Evolutionary conservation across 2,329 filamentous ascomycete genomes (phyloP), one percentile per base, ranked within the genome.

Genomic region (Fusarium pininemorale): DNA sequence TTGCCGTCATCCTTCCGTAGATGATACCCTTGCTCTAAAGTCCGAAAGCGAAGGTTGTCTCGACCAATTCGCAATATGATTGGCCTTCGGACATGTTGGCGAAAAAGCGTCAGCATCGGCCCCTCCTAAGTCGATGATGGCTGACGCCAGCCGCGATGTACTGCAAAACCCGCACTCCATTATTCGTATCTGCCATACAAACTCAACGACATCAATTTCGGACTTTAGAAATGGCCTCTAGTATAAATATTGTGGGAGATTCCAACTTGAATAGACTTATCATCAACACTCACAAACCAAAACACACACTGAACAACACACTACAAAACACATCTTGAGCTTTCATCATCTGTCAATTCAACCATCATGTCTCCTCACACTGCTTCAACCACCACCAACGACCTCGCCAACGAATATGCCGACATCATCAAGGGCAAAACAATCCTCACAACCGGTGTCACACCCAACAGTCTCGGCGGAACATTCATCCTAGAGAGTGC

Each of bases 401-500:
- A 80, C 11, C 76, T 83, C 32, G 74, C 76, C 45, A 64, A 72
- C 37, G 73, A 77, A 59, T 83, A 80, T 50, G 70, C 79, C 56
- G 28, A 67, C 24, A 70, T 78, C 22, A 83, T 85, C 76, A 79
- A 76, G 35, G 77, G 78, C 61, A 85, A 84, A 51, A 79, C 76
- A 8, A 77, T 86, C 57, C 79, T 87, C 45, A 81, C 82, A 6
- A 86, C 85, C 0, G 85, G 85, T n/a, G 81, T 84, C 32, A 82
- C 83, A 8, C 82, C 81, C 8, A 78, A 79, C 57, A 79, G 82
- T 30, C 78, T 86, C 20, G 84, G 85, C n/a, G 79, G 80, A 35
- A 64, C 72, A 12, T 85, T 84, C 53, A 79, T 81, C 38, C 63
- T 78, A 20, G 72, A 80, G 44, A 78, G 87, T 47, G 85, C 86